phyloP scores from a whole-genome alignment of 2,329 filamentous ascomycete genomes.

The Aspergillus sp. region DNA sequence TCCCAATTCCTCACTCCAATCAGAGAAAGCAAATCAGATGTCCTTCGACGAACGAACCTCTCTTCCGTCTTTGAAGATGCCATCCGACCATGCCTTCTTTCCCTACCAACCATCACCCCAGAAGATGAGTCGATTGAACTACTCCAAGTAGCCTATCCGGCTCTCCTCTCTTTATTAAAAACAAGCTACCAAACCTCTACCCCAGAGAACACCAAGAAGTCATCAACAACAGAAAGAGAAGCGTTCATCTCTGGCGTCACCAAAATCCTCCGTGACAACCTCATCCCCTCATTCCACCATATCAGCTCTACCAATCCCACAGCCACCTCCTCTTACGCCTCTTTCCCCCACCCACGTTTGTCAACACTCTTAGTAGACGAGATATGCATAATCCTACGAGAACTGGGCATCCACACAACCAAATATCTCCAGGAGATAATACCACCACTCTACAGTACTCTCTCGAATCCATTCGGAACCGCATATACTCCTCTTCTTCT shows the following conservation, averaged over 20 bases:
- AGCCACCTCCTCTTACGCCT: constrained; percentile 40
- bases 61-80: constrained; percentile 43
- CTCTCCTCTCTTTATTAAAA: constrained; percentile 56
- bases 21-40: constrained; percentile 30
- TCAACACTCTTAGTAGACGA: constrained; percentile 43
- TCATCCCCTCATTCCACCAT: constrained; percentile 36
- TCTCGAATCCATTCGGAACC: constrained; percentile 65
- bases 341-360: constrained; percentile 39
- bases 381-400: constrained; percentile 19
- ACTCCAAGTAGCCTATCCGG: constrained; percentile 61
- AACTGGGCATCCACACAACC: constrained; percentile 33
- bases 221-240: constrained; percentile 12
- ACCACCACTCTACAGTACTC: constrained; percentile 59
- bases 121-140: constrained; percentile 64
- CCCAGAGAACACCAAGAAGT: constrained; percentile 19
- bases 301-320: constrained; percentile 43
- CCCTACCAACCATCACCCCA: constrained; percentile 71
- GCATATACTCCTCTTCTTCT: constrained; percentile 51
- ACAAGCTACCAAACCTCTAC: constrained; percentile 35
- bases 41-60: constrained; percentile 39
- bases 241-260: constrained; percentile 19
- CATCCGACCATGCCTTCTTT: constrained; percentile 61
- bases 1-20: constrained; percentile 30
- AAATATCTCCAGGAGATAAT: constrained; percentile 57
- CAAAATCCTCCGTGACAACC: constrained; percentile 27